Conservation (phyloP, 306 rosid species). For the Cicer pinnatifidum region DNA sequence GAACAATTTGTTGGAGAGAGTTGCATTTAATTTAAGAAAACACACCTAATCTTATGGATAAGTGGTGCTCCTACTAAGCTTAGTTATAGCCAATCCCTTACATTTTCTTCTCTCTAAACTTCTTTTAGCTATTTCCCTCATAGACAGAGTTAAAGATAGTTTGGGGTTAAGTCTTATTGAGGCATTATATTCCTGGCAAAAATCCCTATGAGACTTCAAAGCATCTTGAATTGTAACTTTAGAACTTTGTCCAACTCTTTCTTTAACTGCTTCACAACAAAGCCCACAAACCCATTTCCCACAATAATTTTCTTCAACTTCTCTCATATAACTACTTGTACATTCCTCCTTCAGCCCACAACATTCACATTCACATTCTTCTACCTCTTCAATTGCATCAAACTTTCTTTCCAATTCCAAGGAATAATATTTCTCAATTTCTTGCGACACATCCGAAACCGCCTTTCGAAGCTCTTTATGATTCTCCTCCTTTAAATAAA, state of each 20-base stretch:
- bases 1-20: neutral
- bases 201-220: slow-evolving; percentile 52
- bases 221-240: slow-evolving; percentile 50
- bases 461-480: slow-evolving; percentile 52
- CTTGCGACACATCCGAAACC: slow-evolving; percentile 51
- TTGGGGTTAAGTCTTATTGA: slow-evolving; percentile 68
- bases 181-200: slow-evolving; percentile 55
- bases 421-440: slow-evolving; percentile 44
- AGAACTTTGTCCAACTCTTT: slow-evolving; percentile 39
- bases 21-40: neutral
- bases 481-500: slow-evolving; percentile 38
- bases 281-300: slow-evolving; percentile 86
- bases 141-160: slow-evolving; percentile 59
- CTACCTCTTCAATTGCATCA: slow-evolving; percentile 49
- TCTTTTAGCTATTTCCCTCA: slow-evolving; percentile 66
- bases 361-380: slow-evolving; percentile 63
- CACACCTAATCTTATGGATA: slow-evolving; percentile 43
- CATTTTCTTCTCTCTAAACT: slow-evolving; percentile 52
- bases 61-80: slow-evolving; percentile 57
- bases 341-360: slow-evolving; percentile 77
- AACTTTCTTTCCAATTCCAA: slow-evolving; percentile 34
- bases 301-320: slow-evolving; percentile 48
- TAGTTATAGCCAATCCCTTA: neutral
- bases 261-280: slow-evolving; percentile 75
- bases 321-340: slow-evolving; percentile 52